Base-by-base conservation (phyloP, 2,329 filamentous ascomycete species). In the Penicillium hordei region DNA sequence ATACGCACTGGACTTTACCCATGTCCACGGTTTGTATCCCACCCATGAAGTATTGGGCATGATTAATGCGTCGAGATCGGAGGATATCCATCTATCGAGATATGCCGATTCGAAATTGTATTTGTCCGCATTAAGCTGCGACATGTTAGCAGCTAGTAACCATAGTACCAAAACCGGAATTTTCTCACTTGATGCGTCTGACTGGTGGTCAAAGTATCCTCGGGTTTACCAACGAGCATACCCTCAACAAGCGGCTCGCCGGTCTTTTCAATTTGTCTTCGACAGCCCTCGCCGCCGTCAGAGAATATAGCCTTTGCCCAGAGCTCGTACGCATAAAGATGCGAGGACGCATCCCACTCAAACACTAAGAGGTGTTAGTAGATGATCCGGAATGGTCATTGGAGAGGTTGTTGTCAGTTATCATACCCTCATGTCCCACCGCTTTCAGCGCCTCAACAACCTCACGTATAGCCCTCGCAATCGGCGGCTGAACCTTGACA, bases 401-500 rank as follows among this genome's bases (percentile, higher is more conserved):
- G 25, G 7, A 4, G 19, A 3, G 9, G 2, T 6, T 23, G 1
- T 9, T 31, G 3, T 10, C 1, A 21, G 2, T 6, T 31, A 21
- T 10, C 44, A 61, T 87, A 86, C 52, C 82, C 77, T 61, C 79
- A 76, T 23, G 82, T 72, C 63, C 82, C 70, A 80, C 85, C 83
- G 4, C 86, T 80, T 4, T 87, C 73, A 56, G 87, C 68, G 45
- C 87, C 80, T 63, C 85, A 78, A 19, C 81, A 77, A 34, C 81
- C 76, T 58, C 75, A 57, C 59, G 75, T 39, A 90, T 66, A 1
- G 85, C 86, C 40, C 86, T 74, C 0, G 74, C 73, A 38, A 87
- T 78, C 0, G 85, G 85, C 0, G 85, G 85, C 58, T 86, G 85
- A 1, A 84, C 84, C 61, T 77, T 80, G 0, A 87, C 83, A 12